Evolutionary conservation across 2,329 filamentous ascomycete species (phyloP).

Genomic region (Cylindrodendrum hubeiense): DNA sequence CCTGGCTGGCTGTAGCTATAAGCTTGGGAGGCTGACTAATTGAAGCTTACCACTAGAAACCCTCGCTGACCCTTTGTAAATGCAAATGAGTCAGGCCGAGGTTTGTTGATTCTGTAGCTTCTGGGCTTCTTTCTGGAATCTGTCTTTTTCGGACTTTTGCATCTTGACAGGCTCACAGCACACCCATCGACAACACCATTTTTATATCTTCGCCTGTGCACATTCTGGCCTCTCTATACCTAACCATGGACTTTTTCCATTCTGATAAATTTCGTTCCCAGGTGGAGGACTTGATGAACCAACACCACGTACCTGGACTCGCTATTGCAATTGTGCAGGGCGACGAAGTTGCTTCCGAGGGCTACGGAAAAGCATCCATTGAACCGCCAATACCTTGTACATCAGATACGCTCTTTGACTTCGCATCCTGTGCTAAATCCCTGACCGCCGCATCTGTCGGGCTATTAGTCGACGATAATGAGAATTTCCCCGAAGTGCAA

Average conservation of each 20-base stretch:
- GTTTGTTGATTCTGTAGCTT: no score
- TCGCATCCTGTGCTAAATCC: constrained; percentile 44
- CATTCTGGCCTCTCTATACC: no score
- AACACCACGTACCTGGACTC: constrained; percentile 40
- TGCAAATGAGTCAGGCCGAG: no score
- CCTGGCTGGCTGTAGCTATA: no score
- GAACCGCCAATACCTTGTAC: constrained; percentile 34
- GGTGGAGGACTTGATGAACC: constrained; percentile 32
- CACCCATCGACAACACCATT: no score
- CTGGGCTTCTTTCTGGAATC: no score
- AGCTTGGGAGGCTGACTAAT: no score
- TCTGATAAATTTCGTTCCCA: constrained; percentile 31
- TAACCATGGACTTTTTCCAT: constrained; percentile 31
- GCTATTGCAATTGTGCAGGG: constrained; percentile 38
- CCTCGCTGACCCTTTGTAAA: no score
- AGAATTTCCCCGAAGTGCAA: constrained; percentile 36
- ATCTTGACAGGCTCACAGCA: no score
- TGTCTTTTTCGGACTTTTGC: no score
- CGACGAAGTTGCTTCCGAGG: constrained; percentile 34
- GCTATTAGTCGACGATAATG: constrained; percentile 39
- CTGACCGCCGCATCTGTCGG: constrained; percentile 44
- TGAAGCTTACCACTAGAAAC: no score
- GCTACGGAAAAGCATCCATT: constrained; percentile 38
- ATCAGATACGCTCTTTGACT: constrained; percentile 44
- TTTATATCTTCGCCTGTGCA: no score